Evolutionary conservation across 352 stramenopile species (phyloP), one percentile per base, ranked within the genome.

Genomic region (Globisporangium uncinulatum): DNA sequence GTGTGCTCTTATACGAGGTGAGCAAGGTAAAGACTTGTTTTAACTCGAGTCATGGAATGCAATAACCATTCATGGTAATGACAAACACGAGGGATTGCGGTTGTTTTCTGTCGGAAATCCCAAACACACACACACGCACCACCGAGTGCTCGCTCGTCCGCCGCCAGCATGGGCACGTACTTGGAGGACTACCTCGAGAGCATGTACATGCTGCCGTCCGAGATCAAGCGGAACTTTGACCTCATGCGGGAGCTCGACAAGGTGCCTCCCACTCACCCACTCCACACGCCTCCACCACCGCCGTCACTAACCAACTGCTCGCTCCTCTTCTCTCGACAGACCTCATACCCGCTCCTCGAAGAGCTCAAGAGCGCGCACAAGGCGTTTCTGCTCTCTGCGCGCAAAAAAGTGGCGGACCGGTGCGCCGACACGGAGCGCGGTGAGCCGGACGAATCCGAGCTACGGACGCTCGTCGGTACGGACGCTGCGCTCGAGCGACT

Each of bases 151-250:
- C n/a, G n/a, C 24, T 29, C 24, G 1, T 29, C 24, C 20, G 21
- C 13, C 39, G 32, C 41, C 24, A 63, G 8, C 44, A 94, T 94
- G 84, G 84, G 84, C 43, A 94, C 84, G 50, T 94, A 94, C 66
- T 59, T 94, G 51, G 84, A 94, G 59, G 84, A 94, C 73, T 92
- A 81, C 51, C 66, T 94, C 24, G 84, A 94, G 79, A 92, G 77
- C 69, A 92, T 94, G 75, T 92, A 92, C 70, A 86, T 92, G 80
- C 79, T 94, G 45, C 84, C 84, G 63, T 91, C 84, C 45, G 84
- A 94, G 74, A 77, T 94, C 66, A 94, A 94, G 71, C 82, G 84
- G 62, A 94, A 94, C 73, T 94, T 94, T 56, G 84, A 94, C 50
- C 80, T 94, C 54, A 92, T 94, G 80, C 80, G 84, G 19, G 84